These are phyloP conservation scores for Auriscalpium orientale DNA, from an alignment of 768 basidiomycete species.

Conservation along the genomic window DNA sequence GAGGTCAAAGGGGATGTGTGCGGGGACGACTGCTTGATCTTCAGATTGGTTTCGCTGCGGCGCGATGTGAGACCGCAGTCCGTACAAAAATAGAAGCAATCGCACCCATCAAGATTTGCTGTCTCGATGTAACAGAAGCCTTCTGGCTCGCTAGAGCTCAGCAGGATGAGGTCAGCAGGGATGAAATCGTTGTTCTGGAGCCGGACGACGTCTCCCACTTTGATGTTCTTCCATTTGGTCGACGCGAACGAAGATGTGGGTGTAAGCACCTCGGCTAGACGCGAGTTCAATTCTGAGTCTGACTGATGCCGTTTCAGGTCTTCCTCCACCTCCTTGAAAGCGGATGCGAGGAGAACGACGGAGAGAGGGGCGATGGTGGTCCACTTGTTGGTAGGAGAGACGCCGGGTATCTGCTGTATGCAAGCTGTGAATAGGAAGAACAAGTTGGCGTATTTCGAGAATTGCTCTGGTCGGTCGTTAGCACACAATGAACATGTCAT, in stretches of 20 bases:
- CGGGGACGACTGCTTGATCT: constrained; percentile 93
- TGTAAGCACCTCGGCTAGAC: constrained; percentile 68
- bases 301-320: constrained; percentile 98
- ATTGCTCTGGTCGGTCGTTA: constrained; percentile 63
- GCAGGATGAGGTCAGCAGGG: constrained; percentile 84
- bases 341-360: constrained; percentile 85
- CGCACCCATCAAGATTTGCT: constrained; percentile 91
- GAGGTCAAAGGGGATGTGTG: constrained; percentile 74
- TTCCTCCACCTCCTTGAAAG: constrained; percentile 93
- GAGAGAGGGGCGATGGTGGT: constrained; percentile 91
- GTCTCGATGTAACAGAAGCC: constrained; percentile 98
- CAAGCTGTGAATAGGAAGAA: constrained; percentile 98
- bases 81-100: background rate
- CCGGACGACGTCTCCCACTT: constrained; percentile 88
- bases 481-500: background rate
- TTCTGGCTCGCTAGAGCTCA: constrained; percentile 92
- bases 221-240: constrained; percentile 82
- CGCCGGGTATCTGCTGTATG: constrained; percentile 96
- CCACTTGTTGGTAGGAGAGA: constrained; percentile 92
- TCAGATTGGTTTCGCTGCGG: constrained; percentile 89
- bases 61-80: background rate
- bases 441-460: constrained; percentile 96
- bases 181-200: constrained; percentile 91
- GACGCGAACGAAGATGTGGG: constrained; percentile 55
- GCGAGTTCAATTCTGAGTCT: constrained; percentile 84